These are phyloP conservation scores for Stagonosporopsis rhizophila DNA, from an alignment of 2,329 filamentous ascomycete species.

Conservation along the genomic window DNA sequence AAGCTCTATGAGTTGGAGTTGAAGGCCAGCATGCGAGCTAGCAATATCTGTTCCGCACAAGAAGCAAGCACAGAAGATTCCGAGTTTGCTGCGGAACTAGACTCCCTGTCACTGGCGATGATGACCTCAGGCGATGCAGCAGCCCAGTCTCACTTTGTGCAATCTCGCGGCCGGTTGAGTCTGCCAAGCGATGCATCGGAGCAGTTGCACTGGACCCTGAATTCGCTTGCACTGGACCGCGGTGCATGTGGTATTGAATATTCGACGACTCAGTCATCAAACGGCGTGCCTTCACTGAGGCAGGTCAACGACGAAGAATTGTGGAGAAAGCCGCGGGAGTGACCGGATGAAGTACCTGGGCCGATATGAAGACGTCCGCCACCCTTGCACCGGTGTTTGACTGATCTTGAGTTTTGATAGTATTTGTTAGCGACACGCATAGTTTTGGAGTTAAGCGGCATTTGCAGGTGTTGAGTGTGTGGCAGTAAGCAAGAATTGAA, in stretches of 20 bases:
- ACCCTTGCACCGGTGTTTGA: not conserved
- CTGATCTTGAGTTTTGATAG: conserved; percentile 1
- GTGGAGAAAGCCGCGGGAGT: conserved; percentile 35
- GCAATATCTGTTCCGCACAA: conserved; percentile 38
- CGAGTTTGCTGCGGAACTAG: conserved; percentile 41
- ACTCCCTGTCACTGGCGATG: conserved; percentile 41
- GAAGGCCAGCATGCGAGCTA: conserved; percentile 34
- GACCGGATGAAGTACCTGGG: not conserved
- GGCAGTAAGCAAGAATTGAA: conserved; percentile 5
- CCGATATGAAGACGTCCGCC: not conserved
- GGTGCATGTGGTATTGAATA: conserved; percentile 46
- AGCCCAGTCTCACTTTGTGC: conserved; percentile 12
- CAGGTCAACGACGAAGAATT: conserved; percentile 32
- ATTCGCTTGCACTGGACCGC: conserved; percentile 40
- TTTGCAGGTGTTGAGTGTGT: conserved; percentile 10
- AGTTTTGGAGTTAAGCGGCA: conserved; percentile 14
- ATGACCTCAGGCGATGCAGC: conserved; percentile 31
- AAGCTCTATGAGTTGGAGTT: conserved; percentile 37
- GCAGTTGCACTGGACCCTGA: conserved; percentile 46
- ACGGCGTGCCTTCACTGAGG: conserved; percentile 16
- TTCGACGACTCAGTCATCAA: conserved; percentile 23
- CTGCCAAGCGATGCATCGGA: conserved; percentile 44
- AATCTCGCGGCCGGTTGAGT: conserved; percentile 30
- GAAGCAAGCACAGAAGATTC: conserved; percentile 42
- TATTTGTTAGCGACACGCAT: conserved; percentile 19